Percentiles rank a stretch among this genome's conserved stretches.
phyloP scores from a whole-genome alignment of 2,329 filamentous ascomycete species.

The Tolypocladium paradoxum region DNA sequence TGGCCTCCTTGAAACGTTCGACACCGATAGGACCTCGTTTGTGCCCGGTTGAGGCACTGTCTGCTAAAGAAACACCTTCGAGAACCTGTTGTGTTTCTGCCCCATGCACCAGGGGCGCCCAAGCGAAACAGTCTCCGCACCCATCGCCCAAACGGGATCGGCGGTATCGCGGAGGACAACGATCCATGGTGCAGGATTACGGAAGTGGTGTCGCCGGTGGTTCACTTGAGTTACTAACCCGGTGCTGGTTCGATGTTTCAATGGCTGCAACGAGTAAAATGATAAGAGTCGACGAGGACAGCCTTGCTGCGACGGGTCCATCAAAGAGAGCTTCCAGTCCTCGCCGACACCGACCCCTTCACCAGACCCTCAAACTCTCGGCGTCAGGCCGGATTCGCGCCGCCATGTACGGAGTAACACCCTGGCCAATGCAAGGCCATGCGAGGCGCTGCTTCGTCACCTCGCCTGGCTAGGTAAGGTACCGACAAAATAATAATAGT shows the following conservation, averaged over 20 bases:
- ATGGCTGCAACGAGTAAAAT: not conserved
- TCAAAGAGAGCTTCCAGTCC: not conserved
- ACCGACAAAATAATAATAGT: too few species aligned
- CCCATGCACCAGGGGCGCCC: not conserved
- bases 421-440: not conserved
- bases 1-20: not conserved
- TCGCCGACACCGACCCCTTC: not conserved
- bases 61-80: not conserved
- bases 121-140: not conserved
- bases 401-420: not conserved
- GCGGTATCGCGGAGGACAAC: not conserved
- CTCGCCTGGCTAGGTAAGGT: not conserved
- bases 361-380: not conserved
- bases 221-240: not conserved
- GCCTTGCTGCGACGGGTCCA: not conserved
- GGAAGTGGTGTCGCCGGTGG: not conserved
- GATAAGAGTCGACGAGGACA: not conserved
- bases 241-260: not conserved
- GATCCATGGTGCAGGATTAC: not conserved
- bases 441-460: not conserved
- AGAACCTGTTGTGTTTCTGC: not conserved
- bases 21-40: not conserved
- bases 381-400: not conserved
- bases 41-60: not conserved
- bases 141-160: not conserved